Conservation (phyloP, 805 yeast species). For the Candida silvicultrix region DNA sequence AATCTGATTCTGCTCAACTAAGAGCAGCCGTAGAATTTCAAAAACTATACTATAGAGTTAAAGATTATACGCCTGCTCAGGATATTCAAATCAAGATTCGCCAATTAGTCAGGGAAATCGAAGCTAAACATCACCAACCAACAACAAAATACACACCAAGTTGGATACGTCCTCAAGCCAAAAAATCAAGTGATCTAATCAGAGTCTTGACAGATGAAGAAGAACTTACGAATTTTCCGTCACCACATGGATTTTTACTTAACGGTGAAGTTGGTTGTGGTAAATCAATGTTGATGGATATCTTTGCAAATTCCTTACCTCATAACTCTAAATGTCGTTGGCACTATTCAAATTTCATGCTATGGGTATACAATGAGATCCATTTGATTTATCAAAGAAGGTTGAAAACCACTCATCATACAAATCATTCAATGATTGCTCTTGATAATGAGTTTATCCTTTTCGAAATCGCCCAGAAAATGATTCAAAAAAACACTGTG, state of each 20-base stretch:
- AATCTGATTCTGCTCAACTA: slow-evolving; percentile 53
- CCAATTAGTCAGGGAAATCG: slow-evolving; percentile 27
- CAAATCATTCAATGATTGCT: slow-evolving; percentile 23
- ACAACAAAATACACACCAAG: slow-evolving; percentile 3
- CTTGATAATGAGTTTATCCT: slow-evolving; percentile 59
- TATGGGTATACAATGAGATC: slow-evolving; percentile 61
- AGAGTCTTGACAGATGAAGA: slow-evolving; percentile 53
- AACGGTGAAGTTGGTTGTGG: slow-evolving; percentile 74
- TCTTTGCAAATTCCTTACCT: slow-evolving; percentile 62
- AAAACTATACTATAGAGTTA: slow-evolving; percentile 48
- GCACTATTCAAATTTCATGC: slow-evolving; percentile 66
- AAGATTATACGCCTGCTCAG: slow-evolving; percentile 46
- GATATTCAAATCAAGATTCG: slow-evolving; percentile 14
- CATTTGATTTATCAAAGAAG: slow-evolving; percentile 46
- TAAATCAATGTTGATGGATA: slow-evolving; percentile 67
- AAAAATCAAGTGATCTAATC: slow-evolving; percentile 34
- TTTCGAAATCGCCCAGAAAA: slow-evolving; percentile 59
- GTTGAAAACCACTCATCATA: slow-evolving; percentile 23
- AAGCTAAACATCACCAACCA: slow-evolving; percentile 10
- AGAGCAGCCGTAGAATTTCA: slow-evolving; percentile 59
- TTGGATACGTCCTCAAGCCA: slow-evolving; percentile 4
- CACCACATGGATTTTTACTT: slow-evolving; percentile 60
- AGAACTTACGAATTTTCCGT: slow-evolving; percentile 42
- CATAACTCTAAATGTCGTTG: slow-evolving; percentile 58
- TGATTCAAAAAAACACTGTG: slow-evolving; percentile 52